phyloP scores from a whole-genome alignment of 2,329 filamentous ascomycete genomes.

The Tolypocladium paradoxum region DNA sequence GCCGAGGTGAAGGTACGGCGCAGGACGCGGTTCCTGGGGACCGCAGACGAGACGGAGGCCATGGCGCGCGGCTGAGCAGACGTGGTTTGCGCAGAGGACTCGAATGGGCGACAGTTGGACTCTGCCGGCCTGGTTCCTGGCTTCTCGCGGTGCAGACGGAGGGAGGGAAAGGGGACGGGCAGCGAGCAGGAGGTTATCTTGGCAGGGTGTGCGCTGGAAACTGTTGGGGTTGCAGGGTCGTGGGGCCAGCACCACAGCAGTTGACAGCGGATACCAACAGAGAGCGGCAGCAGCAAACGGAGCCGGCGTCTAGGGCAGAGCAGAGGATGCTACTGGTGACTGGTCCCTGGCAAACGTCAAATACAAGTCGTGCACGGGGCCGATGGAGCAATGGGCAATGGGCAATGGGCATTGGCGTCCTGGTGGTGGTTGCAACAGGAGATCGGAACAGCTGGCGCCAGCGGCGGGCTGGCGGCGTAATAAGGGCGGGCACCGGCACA shows the following conservation, averaged over 20 bases:
- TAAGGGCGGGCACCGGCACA: not conserved
- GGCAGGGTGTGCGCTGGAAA: conserved; percentile 1
- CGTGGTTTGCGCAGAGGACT: not conserved
- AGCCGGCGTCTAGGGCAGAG: not conserved
- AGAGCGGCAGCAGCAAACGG: not conserved
- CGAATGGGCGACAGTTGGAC: not conserved
- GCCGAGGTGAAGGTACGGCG: conserved; percentile 38
- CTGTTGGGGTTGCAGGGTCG: conserved; percentile 4
- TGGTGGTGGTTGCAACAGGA: not conserved
- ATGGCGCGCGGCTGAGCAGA: conserved; percentile 20
- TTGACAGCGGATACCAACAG: not conserved
- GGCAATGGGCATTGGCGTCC: too few species aligned
- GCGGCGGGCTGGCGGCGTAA: not conserved
- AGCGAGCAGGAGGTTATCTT: not conserved
- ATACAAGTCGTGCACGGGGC: not conserved
- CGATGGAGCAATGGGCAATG: not conserved
- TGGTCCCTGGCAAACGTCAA: not conserved
- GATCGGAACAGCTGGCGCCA: not conserved
- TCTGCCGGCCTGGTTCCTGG: not conserved
- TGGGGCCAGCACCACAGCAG: not conserved
- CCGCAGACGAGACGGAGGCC: conserved; percentile 34
- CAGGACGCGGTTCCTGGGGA: conserved; percentile 31
- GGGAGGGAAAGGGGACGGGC: not conserved
- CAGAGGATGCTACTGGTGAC: not conserved
- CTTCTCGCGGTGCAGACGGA: not conserved